Percentiles rank a stretch among this genome's conserved stretches.
Evolutionary conservation across 2,329 filamentous ascomycete genomes (phyloP).

Genomic region (Scedosporium minutisporum): DNA sequence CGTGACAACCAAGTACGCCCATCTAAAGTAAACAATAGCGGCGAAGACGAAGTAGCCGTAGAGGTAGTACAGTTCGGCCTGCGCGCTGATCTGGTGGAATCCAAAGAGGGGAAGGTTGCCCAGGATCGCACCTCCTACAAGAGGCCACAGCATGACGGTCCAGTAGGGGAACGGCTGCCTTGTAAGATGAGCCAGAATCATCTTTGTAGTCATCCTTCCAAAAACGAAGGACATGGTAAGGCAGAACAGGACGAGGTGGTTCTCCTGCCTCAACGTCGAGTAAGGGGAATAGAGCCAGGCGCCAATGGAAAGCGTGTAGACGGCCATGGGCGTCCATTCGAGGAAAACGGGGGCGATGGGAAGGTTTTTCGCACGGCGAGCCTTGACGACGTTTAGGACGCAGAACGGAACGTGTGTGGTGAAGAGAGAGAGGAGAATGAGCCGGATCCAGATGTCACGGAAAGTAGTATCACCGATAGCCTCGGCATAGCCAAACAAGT

Average conservation of each 20-base stretch:
- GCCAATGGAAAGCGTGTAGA: slow-evolving; percentile 65
- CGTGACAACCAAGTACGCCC: slow-evolving; percentile 84
- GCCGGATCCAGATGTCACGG: slow-evolving; percentile 76
- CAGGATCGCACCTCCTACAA: slow-evolving; percentile 75
- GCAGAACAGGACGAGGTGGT: slow-evolving; percentile 87
- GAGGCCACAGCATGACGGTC: slow-evolving; percentile 82
- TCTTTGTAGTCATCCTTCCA: slow-evolving; percentile 96
- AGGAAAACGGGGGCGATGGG: slow-evolving; percentile 76
- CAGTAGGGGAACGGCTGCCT: slow-evolving; percentile 93
- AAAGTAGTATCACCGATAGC: slow-evolving; percentile 64
- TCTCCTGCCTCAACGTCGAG: slow-evolving; percentile 70
- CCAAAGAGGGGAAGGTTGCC: slow-evolving; percentile 75
- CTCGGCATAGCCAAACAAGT: slow-evolving; percentile 41
- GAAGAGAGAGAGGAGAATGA: slow-evolving; percentile 57
- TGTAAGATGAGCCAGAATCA: slow-evolving; percentile 91
- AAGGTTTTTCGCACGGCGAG: slow-evolving; percentile 60
- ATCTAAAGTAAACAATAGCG: slow-evolving; percentile 77
- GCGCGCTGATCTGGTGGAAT: slow-evolving; percentile 53
- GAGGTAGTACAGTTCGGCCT: slow-evolving; percentile 69
- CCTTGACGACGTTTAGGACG: slow-evolving; percentile 72
- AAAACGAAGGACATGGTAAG: slow-evolving; percentile 95
- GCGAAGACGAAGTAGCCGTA: slow-evolving; percentile 78
- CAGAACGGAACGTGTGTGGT: slow-evolving; percentile 78
- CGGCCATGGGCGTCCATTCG: slow-evolving; percentile 85
- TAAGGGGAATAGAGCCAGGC: slow-evolving; percentile 87